Percentiles rank a stretch among this genome's conserved stretches.
These are phyloP conservation scores for Huntiella decipiens DNA, from an alignment of 2,329 filamentous ascomycete species.

Conservation along the genomic window DNA sequence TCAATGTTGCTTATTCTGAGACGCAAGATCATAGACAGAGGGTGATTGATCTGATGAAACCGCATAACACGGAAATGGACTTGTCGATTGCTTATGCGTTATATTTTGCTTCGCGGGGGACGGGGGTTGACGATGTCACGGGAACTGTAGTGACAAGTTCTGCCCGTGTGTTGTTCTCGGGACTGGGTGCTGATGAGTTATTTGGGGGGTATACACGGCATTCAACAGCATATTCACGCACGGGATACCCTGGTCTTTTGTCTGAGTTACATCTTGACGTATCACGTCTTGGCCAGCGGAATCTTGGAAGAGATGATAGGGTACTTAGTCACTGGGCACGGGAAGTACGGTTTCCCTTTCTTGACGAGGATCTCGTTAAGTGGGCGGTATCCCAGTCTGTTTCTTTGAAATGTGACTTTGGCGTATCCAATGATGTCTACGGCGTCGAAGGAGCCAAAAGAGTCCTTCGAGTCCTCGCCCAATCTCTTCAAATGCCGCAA, in stretches of 20 bases:
- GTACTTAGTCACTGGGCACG: constrained; percentile 77
- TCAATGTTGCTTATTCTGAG: constrained; percentile 65
- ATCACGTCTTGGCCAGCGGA: constrained; percentile 71
- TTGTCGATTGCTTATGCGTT: constrained; percentile 81
- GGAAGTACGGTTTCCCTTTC: constrained; percentile 75
- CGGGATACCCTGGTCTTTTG: constrained; percentile 51
- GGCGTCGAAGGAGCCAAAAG: constrained; percentile 61
- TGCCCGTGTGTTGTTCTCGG: constrained; percentile 73
- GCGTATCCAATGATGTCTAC: constrained; percentile 14
- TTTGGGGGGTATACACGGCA: constrained; percentile 89
- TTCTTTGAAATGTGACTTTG: constrained; percentile 76
- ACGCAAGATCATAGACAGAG: constrained; percentile 46
- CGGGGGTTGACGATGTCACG: constrained; percentile 22
- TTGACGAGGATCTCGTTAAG: constrained; percentile 71
- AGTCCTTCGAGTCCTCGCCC: constrained; percentile 28
- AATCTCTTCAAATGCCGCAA: constrained; percentile 1
- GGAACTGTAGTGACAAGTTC: constrained; percentile 28
- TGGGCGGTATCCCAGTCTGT: constrained; percentile 61
- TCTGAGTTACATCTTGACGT: constrained; percentile 77
- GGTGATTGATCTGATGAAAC: constrained; percentile 63
- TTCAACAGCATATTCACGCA: constrained; percentile 50
- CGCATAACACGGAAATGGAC: constrained; percentile 98
- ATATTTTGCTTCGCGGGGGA: constrained; percentile 80
- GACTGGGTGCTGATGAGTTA: constrained; percentile 85
- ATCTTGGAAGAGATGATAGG: constrained; percentile 82